Conservation (phyloP, 306 rosid species). For the Carpinus fangiana region DNA sequence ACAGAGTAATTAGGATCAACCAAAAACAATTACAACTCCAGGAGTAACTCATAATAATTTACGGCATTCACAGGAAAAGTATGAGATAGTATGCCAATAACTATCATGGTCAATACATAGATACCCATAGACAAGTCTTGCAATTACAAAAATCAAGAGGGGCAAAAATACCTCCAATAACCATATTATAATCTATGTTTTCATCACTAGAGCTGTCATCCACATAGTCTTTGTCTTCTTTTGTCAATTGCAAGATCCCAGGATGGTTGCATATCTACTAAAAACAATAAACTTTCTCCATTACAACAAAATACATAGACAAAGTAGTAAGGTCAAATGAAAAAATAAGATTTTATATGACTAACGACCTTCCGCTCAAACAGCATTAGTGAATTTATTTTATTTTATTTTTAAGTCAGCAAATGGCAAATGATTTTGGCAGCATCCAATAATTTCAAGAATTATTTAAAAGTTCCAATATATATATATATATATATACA, state of each 20-base stretch:
- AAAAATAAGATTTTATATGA: slow-evolving; percentile 7
- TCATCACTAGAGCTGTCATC: slow-evolving; percentile 96
- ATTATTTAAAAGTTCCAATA: too few relatives aligned
- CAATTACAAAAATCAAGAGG: slow-evolving; percentile 12
- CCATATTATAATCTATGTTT: slow-evolving; percentile 69
- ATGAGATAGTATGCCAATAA: slow-evolving; percentile 2
- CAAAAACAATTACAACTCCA: background rate
- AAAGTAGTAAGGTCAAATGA: slow-evolving; percentile 25
- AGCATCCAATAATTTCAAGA: too few relatives aligned
- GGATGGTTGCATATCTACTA: slow-evolving; percentile 99
- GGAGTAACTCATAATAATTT: background rate
- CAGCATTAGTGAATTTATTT: background rate
- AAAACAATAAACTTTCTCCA: slow-evolving; percentile 29
- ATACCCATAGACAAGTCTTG: background rate
- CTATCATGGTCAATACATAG: background rate
- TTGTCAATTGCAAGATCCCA: slow-evolving; percentile 90
- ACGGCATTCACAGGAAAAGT: background rate
- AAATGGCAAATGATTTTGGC: background rate
- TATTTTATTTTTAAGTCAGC: background rate
- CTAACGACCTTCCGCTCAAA: slow-evolving; percentile 7
- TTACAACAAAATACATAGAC: slow-evolving; percentile 22
- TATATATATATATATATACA: too few relatives aligned
- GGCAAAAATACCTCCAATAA: slow-evolving; percentile 60
- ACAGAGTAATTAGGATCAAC: background rate
- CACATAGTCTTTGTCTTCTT: slow-evolving; percentile 69